Evolutionary conservation across 352 stramenopile genomes (phyloP), one percentile per base, ranked within the genome.

Genomic region (Aphanomyces invadans): DNA sequence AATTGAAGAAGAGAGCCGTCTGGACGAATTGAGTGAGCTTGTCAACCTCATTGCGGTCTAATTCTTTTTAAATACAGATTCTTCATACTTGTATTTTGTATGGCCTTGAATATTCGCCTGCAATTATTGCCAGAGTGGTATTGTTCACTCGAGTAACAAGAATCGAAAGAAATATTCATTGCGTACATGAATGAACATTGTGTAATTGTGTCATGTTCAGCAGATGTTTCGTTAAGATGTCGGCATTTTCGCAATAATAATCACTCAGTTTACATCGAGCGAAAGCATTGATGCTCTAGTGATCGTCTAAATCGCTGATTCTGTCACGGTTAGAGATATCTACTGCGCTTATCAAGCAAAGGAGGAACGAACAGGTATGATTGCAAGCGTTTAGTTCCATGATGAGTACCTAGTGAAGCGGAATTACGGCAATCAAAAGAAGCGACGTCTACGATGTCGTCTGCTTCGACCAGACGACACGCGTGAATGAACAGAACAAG

Each of bases 51-150:
- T 54, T 11, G 46, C 0, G 11, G 46, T 31, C 10, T 54, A 54
- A 54, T 15, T 23, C 46, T 54, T 54, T 23, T 54, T 54, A 54
- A 23, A 54, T 54, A 23, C 21, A 29, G 46, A 54, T 54, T 54
- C 46, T 21, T 29, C 26, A 54, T 54, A 54, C 46, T 54, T 54
- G n/a, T 11, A 31, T 23, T 54, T 54, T 31, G n/a, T 54, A 54
- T 54, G n/a, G n/a, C 21, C 10, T 21, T 29, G 46, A 11, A 54
- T 54, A 10, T 54, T 23, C 26, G 46, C 46, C 11, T 25, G 26
- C 46, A 54, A 54, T 54, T 15, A 23, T 54, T 54, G 26, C n/a
- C 46, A 54, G 46, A 54, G 46, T 54, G 2, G 36, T 42, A 42
- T 42, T 15, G 36, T 15, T 15, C 36, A 15, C 15, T 42, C 36